A percentile compares a stretch with the other conserved stretches of the same genome.
These are phyloP conservation scores for Psilocybe azurescens DNA, from an alignment of 768 basidiomycete species.

Conservation along the genomic window DNA sequence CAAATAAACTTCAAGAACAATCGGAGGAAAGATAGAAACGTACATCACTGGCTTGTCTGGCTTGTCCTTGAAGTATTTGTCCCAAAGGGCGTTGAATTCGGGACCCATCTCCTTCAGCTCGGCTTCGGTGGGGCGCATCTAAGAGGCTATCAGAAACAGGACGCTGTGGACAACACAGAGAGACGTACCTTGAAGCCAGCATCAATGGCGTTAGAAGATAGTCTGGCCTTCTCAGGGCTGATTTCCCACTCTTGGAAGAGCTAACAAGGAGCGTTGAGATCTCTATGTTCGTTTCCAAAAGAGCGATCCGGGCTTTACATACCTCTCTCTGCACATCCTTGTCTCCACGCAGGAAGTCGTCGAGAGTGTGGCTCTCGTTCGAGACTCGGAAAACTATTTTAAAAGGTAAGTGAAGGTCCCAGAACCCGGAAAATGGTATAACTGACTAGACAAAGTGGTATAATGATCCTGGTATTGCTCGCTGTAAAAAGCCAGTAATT, in stretches of 20 bases:
- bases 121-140: constrained; percentile 73
- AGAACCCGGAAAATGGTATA: neutral
- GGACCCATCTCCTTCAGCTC: constrained; percentile 83
- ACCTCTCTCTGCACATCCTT: constrained; percentile 62
- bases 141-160: neutral
- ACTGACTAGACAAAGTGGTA: constrained; percentile 66
- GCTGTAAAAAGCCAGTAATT: constrained; percentile 31
- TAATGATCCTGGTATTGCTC: constrained; percentile 81
- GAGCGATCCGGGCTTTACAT: constrained; percentile 13
- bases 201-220: constrained; percentile 76
- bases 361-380: constrained; percentile 64
- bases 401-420: neutral
- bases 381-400: constrained; percentile 65
- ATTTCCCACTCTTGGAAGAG: constrained; percentile 69
- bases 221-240: constrained; percentile 68
- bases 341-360: constrained; percentile 75
- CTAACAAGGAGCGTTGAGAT: constrained; percentile 27
- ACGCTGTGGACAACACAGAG: neutral
- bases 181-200: constrained; percentile 69
- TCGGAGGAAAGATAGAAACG: constrained; percentile 19
- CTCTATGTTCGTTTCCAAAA: neutral
- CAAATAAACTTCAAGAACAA: neutral
- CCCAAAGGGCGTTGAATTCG: constrained; percentile 72
- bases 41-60: constrained; percentile 81
- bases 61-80: constrained; percentile 79